These are phyloP conservation scores for Persicaria tinctoria DNA, from an alignment of 148 eudicot species.

Conservation along the genomic window DNA sequence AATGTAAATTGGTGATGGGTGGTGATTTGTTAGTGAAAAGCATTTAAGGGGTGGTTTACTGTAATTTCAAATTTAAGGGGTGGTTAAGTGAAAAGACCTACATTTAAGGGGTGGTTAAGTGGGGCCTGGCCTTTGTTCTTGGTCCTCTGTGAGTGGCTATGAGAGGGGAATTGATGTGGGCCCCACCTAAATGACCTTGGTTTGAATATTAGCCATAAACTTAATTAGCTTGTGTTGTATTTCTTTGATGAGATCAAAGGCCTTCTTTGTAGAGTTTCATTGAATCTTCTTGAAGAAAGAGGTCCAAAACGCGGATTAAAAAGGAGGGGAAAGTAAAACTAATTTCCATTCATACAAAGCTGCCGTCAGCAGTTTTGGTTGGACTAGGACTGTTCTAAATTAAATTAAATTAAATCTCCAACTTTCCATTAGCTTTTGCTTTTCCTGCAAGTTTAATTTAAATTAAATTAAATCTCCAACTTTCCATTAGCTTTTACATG, in stretches of 20 bases:
- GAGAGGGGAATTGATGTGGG: neutral
- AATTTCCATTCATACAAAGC: neutral
- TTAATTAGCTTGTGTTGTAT: neutral
- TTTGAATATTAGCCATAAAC: no score
- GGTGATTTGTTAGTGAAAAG: no score
- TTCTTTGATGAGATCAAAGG: neutral
- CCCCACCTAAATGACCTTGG: neutral
- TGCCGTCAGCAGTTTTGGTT: neutral
- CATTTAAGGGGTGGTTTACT: no score
- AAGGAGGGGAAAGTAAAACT: neutral
- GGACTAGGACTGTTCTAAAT: neutral
- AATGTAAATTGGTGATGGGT: no score
- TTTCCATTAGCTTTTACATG: neutral
- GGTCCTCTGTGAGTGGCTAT: neutral
- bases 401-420: neutral
- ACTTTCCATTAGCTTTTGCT: neutral
- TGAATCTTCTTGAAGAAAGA: neutral
- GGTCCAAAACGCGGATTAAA: constrained; percentile 8
- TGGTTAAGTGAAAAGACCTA: no score
- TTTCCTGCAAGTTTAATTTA: neutral
- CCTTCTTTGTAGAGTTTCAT: neutral
- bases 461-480: no score
- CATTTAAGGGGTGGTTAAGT: no score
- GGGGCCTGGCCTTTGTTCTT: neutral
- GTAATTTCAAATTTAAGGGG: no score